Base-by-base conservation (phyloP, 345 rosid genomes). In the Gossypium herbaceum region DNA sequence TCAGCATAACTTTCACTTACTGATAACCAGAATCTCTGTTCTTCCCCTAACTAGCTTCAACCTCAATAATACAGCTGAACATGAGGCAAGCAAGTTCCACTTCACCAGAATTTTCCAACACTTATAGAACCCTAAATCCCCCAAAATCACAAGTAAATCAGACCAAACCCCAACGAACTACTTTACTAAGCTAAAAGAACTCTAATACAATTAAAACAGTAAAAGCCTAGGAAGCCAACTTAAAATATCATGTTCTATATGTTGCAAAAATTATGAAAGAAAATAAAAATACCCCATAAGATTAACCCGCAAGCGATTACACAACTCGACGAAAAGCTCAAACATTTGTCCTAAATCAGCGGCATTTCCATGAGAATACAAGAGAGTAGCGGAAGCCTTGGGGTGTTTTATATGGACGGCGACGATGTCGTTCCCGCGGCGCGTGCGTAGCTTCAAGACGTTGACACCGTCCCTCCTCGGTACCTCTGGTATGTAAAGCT, bases 351-450 rank as follows among this genome's bases (percentile, higher is more conserved):
- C 98, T 77, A 95, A 82, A 81, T 95, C 98, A 58, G 99, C 99
- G 2, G 99, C 99, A 86, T 95, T 95, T 41, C 99, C 99, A 73
- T 95, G 99, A 41, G 99, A 95, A 82, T 95, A 93, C 48, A 95
- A 82, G 75, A 95, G 57, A 15, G 98, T 95, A 27, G 86, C 84
- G 12, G 89, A 74, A 43, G 99, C 91, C 77, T 85, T 91, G 0
- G 93, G 88, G 69, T 95, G 97, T 73, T 81, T 89, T 11, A 92
- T 81, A 77, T 95, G 87, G 29, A 91, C 80, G 5, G 96, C 96
- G 0, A 95, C 97, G 79, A 95, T 84, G 68, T 92, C 97, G 68
- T 89, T 89, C 11, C 96, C 91, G 6, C 84, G 86, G 65, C 96
- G 88, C 19, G 97, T 95, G 57, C 89, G 87, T 54, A 95, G 86